These are phyloP conservation scores for Hyphodiscus sp. DNA, from an alignment of 2,329 filamentous ascomycete species.

Conservation along the genomic window DNA sequence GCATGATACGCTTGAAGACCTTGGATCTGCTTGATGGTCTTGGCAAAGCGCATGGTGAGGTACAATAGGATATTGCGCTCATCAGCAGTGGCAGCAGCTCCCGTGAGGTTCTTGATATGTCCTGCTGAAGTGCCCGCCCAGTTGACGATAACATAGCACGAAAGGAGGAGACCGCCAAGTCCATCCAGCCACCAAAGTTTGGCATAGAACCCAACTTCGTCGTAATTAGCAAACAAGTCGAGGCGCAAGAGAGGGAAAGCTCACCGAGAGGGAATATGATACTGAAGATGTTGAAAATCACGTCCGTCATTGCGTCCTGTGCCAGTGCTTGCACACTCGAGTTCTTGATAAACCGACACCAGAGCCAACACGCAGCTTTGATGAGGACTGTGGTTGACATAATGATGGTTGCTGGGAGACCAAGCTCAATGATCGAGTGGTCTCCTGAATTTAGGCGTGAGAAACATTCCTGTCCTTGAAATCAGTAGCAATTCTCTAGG, in stretches of 20 bases:
- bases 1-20: slow-evolving; percentile 52
- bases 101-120: slow-evolving; percentile 52
- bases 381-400: slow-evolving; percentile 51
- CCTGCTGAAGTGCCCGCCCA: slow-evolving; percentile 57
- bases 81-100: slow-evolving; percentile 46
- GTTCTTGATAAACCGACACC: slow-evolving; percentile 53
- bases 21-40: slow-evolving; percentile 48
- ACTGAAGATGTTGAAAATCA: slow-evolving; percentile 58
- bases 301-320: slow-evolving; percentile 58
- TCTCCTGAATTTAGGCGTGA: slow-evolving; percentile 45
- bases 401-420: slow-evolving; percentile 47
- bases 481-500: neutral
- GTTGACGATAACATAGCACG: slow-evolving; percentile 62
- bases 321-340: slow-evolving; percentile 58
- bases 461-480: slow-evolving; percentile 44
- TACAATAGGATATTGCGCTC: slow-evolving; percentile 52
- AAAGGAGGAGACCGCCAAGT: slow-evolving; percentile 54
- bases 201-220: slow-evolving; percentile 46
- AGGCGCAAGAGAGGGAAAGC: neutral
- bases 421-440: slow-evolving; percentile 43
- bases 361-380: slow-evolving; percentile 55
- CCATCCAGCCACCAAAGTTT: slow-evolving; percentile 62
- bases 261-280: slow-evolving; percentile 50
- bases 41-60: slow-evolving; percentile 50
- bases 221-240: neutral